Base-by-base conservation (phyloP, 176 grass and related monocot species). In the Cenchrus fungigraminus region DNA sequence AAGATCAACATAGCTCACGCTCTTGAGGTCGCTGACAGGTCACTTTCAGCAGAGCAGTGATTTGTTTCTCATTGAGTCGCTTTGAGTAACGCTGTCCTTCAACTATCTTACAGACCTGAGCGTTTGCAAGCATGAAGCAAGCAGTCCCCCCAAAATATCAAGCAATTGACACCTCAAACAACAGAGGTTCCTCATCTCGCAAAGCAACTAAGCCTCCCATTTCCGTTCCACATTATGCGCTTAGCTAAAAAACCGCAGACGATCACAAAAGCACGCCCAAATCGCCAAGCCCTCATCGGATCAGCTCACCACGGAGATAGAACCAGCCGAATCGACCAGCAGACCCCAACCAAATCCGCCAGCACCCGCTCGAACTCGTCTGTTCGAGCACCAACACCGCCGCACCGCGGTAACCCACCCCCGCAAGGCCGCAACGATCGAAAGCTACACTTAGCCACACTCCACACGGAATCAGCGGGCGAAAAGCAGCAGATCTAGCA, bases 41-140 rank as follows among this genome's bases (percentile, higher is more conserved):
- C 61, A 97, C 94, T 91, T 90, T 97, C 20, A 97, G 85, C 70
- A 97, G 83, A 57, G 91, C 91, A 72, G 94, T 97, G 68, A 97
- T 97, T 77, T 97, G 94, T 71, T 97, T 97, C 85, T 97, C 94
- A 82, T 97, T 97, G 31, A 97, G 79, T 42, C 94, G 89, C 86
- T 97, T 97, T 1, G 91, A 97, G 79, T 97, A 97, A 31, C 94
- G 92, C 53, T 97, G 94, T 17, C 94, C 94, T 87, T 92, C 94
- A 84, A 97, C 91, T 64, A 97, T 97, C 79, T 97, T 97, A 86
- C 94, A 97, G 44, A 97, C 94, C 94, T 97, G 76, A 75, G 50
- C 67, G 2, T 16, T 10, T 25, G 32, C 13, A 9, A 46, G 42
- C 11, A 14, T 43, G 14, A 62, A 19, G 20, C 44, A 66, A 51